A percentile compares a stretch with the other conserved stretches of the same genome.
Conservation (phyloP, 2,329 filamentous ascomycete species). For the Botrytis porri region DNA sequence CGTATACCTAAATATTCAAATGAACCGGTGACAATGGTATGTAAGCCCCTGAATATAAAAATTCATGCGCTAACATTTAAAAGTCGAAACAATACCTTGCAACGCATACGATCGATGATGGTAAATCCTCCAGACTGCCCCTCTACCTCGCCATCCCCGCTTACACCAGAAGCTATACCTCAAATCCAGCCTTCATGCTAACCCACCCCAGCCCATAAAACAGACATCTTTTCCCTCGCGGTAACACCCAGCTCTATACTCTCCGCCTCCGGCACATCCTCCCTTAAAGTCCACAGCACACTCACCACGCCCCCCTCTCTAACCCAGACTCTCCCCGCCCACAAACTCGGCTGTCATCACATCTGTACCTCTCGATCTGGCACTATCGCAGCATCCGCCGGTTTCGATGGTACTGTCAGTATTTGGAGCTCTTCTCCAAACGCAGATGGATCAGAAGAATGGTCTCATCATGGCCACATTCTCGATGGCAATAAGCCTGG, state of each 20-base stretch:
- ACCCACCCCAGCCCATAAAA: slow-evolving; percentile 64
- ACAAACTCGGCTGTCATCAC: slow-evolving; percentile 90
- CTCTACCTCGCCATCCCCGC: neutral
- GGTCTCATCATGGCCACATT: slow-evolving; percentile 49
- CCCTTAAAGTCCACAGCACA: slow-evolving; percentile 77
- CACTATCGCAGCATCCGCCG: slow-evolving; percentile 72
- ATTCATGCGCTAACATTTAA: slow-evolving; percentile 24
- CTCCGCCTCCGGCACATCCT: slow-evolving; percentile 80
- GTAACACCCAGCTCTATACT: slow-evolving; percentile 71
- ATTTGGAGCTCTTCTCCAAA: slow-evolving; percentile 67
- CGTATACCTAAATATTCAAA: slow-evolving; percentile 21
- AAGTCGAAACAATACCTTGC: slow-evolving; percentile 99
- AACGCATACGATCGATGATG: slow-evolving; percentile 84
- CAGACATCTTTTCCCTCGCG: slow-evolving; percentile 81
- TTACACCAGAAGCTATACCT: neutral
- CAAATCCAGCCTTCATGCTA: slow-evolving; percentile 22
- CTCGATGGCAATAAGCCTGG: slow-evolving; percentile 57
- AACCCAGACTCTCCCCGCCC: slow-evolving; percentile 73
- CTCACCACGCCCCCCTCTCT: slow-evolving; percentile 69
- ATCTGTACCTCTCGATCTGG: slow-evolving; percentile 69
- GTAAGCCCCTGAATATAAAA: slow-evolving; percentile 6
- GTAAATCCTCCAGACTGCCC: slow-evolving; percentile 45
- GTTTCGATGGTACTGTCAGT: slow-evolving; percentile 86
- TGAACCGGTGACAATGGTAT: slow-evolving; percentile 36
- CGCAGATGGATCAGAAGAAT: slow-evolving; percentile 40